phyloP scores from a whole-genome alignment of 192 early-diverging fungal genomes.

The Physocladia obscura region DNA sequence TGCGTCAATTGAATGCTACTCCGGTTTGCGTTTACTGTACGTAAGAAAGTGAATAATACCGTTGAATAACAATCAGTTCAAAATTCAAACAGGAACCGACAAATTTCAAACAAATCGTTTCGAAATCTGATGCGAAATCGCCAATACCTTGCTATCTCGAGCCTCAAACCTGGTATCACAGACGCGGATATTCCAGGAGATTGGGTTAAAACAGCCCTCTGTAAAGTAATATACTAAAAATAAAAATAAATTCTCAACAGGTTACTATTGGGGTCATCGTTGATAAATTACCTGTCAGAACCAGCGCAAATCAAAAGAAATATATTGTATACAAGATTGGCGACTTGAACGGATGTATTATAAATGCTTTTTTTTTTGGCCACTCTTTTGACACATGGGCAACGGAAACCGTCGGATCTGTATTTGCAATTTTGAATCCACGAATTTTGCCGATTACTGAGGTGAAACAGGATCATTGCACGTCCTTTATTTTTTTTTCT shows the following conservation, averaged over 20 bases:
- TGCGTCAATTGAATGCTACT: constrained; percentile 14
- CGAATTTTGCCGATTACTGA: constrained; percentile 36
- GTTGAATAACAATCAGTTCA: neutral
- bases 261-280: constrained; percentile 38
- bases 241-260: no score
- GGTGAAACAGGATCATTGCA: constrained; percentile 19
- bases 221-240: no score
- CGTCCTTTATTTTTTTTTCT: no score
- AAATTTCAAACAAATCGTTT: neutral
- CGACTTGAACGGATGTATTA: constrained; percentile 27
- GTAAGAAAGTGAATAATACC: neutral
- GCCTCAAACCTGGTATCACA: neutral
- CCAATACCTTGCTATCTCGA: neutral
- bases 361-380: constrained; percentile 39
- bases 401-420: neutral
- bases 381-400: constrained; percentile 17
- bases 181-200: constrained; percentile 36
- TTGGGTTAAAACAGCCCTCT: no score
- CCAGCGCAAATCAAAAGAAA: constrained; percentile 26
- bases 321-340: constrained; percentile 34
- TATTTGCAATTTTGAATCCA: constrained; percentile 40
- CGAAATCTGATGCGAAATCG: constrained; percentile 1
- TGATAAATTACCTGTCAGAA: constrained; percentile 27
- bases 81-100: neutral
- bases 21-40: neutral